Conservation (phyloP, 2,329 filamentous ascomycete genomes). For the Colletotrichum simmondsii region DNA sequence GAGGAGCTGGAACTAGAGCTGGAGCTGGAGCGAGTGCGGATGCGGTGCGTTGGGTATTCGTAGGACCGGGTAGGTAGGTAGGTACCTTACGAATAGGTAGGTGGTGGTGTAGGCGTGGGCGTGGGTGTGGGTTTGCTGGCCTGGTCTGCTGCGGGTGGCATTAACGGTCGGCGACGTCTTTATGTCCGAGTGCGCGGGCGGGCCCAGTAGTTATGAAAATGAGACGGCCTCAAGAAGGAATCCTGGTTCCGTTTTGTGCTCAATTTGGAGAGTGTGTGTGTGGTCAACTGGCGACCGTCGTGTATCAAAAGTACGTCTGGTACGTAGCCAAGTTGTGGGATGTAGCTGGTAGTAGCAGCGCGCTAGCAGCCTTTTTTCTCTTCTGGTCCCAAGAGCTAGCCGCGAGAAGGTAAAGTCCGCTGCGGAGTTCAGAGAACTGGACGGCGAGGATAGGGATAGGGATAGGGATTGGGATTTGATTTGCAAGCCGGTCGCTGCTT, state of each 20-base stretch:
- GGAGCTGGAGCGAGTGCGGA: background rate
- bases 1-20: background rate
- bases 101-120: constrained; percentile 1
- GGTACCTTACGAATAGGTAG: constrained; percentile 11
- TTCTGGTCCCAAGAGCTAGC: constrained; percentile 17
- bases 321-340: constrained; percentile 15
- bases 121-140: constrained; percentile 2
- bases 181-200: constrained; percentile 50
- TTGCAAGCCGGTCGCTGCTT: constrained; percentile 14
- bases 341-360: constrained; percentile 20
- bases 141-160: constrained; percentile 23
- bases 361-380: constrained; percentile 20
- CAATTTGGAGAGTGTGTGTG: background rate
- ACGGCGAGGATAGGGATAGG: constrained; percentile 22
- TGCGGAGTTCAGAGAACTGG: constrained; percentile 23
- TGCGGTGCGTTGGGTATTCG: background rate
- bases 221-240: constrained; percentile 17
- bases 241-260: constrained; percentile 27
- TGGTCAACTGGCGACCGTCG: background rate
- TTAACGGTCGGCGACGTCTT: constrained; percentile 48
- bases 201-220: constrained; percentile 11
- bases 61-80: background rate
- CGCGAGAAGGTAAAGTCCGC: constrained; percentile 27
- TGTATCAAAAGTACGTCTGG: background rate
- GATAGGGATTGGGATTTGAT: constrained; percentile 23